Evolutionary conservation across 768 basidiomycete species (phyloP), one percentile per base, ranked within the genome.

Genomic region (Agaricus sinodeliciosus): DNA sequence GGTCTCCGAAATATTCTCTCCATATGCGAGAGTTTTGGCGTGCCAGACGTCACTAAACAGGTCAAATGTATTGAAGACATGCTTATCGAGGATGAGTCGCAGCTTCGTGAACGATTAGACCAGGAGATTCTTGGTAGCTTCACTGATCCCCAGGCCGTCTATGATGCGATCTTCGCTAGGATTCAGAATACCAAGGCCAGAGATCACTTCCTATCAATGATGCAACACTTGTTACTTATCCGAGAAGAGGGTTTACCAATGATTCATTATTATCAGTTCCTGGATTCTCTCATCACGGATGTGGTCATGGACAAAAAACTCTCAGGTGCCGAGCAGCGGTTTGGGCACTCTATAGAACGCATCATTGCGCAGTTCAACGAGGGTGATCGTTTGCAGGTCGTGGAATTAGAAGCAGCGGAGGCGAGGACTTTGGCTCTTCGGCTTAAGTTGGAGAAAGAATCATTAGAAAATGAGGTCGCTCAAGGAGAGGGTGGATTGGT

Each of bases 221-320:
- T 98, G 79, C 92, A 93, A 63, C 94, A 97, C 68, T 67, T 99
- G 52, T 75, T 97, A 16, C 80, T 98, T 58, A 89, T 98, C 58
- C 81, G 87, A 49, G 89, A 91, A 60, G 91, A 97, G 59, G 90
- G 87, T 4, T 85, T 86, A 34, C 76, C 84, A 25, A 80, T 91
- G 68, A 82, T 84, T 40, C 88, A 92, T 58, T 90, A 94, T 65
- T 97, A 89, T 67, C 91, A 91, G 65, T 79, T 99, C 35, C 76
- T 99, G 58, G 92, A 97, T 65, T 84, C 87, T 6, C 74, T 97
- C 42, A 81, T 98, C 42, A 84, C 90, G 43, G 87, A 94, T 63
- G 81, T 98, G 54, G 93, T 98, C 5, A 80, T 95, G 69, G 93
- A 94, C 67, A 89, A 91, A 67, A 93, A 94, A 63, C 75, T 90